A percentile compares a stretch with the other conserved stretches of the same genome.
Conservation (phyloP, 805 yeast genomes). For the Candida nonsorbophila region DNA sequence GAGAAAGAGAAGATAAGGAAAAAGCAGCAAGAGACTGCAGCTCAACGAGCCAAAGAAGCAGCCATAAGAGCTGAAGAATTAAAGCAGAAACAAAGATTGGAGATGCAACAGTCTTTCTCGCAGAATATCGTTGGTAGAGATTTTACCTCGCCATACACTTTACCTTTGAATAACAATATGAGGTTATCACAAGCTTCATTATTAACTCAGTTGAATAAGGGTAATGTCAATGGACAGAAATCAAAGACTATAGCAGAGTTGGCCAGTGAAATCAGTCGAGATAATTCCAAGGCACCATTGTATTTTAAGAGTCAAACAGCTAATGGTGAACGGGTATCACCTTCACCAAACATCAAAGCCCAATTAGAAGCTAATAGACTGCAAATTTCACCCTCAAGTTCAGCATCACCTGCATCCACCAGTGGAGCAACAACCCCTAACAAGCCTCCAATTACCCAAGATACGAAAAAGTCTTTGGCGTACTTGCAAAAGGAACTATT, state of each 20-base stretch:
- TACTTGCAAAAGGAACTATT: conserved; percentile 84
- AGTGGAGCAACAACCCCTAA: conserved; percentile 6
- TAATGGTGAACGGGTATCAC: conserved; percentile 2
- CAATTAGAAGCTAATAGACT: conserved; percentile 45
- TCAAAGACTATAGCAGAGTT: conserved; percentile 39
- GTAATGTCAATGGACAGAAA: conserved; percentile 12
- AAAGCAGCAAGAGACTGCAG: conserved; percentile 60
- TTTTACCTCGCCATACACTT: conserved; percentile 19
- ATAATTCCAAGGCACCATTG: conserved; percentile 25
- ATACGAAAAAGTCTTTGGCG: conserved; percentile 69
- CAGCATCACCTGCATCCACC: conserved; percentile 12
- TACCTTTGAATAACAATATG: conserved; percentile 11
- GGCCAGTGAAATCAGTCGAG: conserved; percentile 36
- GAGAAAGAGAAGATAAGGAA: conserved; percentile 72
- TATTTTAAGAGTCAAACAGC: conserved; percentile 25
- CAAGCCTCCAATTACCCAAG: conserved; percentile 37
- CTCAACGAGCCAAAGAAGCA: conserved; percentile 54
- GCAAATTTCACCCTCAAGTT: conserved; percentile 10
- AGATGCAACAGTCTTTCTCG: conserved; percentile 20
- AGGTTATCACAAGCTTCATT: conserved; percentile 15
- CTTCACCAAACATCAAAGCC: conserved; percentile 33
- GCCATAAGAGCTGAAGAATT: conserved; percentile 49
- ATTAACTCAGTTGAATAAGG: conserved; percentile 15
- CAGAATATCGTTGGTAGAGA: conserved; percentile 20
- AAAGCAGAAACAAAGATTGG: conserved; percentile 36